A percentile compares a stretch with the other conserved stretches of the same genome.
Conservation (phyloP, 2,329 filamentous ascomycete genomes). For the Trichophyton benhamiae region DNA sequence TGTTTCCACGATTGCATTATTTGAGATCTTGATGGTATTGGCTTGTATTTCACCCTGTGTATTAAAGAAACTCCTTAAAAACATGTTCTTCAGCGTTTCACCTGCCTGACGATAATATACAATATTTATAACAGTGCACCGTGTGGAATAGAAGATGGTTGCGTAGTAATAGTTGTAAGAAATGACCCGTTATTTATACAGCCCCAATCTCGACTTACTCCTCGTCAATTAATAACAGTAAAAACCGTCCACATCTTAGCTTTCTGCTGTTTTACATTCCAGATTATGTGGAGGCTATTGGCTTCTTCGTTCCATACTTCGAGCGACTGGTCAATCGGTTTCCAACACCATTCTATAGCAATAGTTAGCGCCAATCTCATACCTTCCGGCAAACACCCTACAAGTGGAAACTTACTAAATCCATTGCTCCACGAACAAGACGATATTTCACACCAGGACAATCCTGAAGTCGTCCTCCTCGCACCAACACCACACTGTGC, state of each 20-base stretch:
- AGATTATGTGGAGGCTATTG: constrained; percentile 44
- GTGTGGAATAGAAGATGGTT: background rate
- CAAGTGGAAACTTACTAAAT: constrained; percentile 55
- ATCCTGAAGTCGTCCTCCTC: constrained; percentile 86
- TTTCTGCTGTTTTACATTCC: background rate
- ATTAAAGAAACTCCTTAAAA: background rate
- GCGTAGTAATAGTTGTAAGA: background rate
- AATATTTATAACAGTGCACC: background rate
- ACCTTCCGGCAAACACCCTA: background rate
- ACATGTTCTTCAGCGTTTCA: background rate
- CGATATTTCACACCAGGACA: constrained; percentile 97
- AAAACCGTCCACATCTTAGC: background rate
- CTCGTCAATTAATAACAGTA: background rate
- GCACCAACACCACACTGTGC: constrained; percentile 93
- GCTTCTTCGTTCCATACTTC: constrained; percentile 98
- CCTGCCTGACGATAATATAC: background rate
- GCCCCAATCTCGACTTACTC: background rate
- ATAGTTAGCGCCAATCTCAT: constrained; percentile 13
- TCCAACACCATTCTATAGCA: constrained; percentile 67
- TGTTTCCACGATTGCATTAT: background rate
- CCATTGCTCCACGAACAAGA: constrained; percentile 77
- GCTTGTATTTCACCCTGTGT: background rate
- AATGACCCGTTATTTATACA: background rate
- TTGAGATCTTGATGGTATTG: background rate
- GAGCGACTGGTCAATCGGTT: constrained; percentile 74